Base-by-base conservation (phyloP, 176 grass and related monocot species). In the Echinochloa phyllopogon region DNA sequence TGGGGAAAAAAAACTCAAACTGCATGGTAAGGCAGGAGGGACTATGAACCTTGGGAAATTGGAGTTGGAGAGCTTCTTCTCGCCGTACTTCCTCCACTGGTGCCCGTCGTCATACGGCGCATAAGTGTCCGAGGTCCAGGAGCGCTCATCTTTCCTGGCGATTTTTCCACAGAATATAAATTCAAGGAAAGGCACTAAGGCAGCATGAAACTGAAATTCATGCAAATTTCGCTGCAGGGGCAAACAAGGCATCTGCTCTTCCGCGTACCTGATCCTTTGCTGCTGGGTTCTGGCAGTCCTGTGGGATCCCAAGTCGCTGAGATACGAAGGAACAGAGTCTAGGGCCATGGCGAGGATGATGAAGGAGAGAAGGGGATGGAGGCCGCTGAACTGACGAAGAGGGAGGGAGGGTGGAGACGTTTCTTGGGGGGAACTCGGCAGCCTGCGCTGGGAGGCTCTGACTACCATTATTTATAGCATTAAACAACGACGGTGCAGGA, bases 81-180 rank as follows among this genome's bases (percentile, higher is more conserved):
- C 87, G 63, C 94, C 94, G 67, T 94, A 97, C 81, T 97, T 97
- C 75, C 94, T 94, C 94, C 94, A 97, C 74, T 94, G 94, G 83
- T 89, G 91, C 0, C 94, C 92, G 55, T 97, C 94, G 61, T 83
- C 83, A 69, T 92, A 92, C 15, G 94, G 94, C 9, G 85, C 87
- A 4, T 72, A 79, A 47, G 92, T 94, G 50, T 89, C 85, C 55
- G 63, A 44, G 62, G 87, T 84, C 89, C 84, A 92, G 56, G 82
- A 72, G 8, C 43, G 65, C n/a, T 90, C 74, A 7, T 88, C 87
- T 76, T 87, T 87, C 70, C 89, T 94, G 84, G 33, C 5, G 6
- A 64, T 10, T 52, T 48, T 59, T 37, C 51, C 18, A 51, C 44
- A 73, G 7, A 73, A 52, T 13, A 64, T 13, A 51, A 41, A 47